Base-by-base conservation (phyloP, 129 eudicot genomes). In the Pseudognaphalium luteoalbum region DNA sequence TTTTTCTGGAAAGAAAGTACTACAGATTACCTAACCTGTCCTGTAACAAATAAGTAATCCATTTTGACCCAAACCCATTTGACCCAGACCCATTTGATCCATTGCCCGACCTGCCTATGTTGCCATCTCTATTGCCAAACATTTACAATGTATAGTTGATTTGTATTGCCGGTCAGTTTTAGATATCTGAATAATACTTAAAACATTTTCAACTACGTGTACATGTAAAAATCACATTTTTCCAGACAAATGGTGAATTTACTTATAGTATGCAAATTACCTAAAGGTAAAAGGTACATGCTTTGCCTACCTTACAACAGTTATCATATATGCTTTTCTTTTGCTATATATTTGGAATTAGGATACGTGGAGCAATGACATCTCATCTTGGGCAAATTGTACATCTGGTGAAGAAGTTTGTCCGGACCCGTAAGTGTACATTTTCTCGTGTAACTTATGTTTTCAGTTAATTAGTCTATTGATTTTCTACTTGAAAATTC, bases 361-460 rank as follows among this genome's bases (percentile, higher is more conserved):
- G 99, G 94, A 86, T 73, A 83, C 63, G 20, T 85, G 97, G 97
- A 73, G 79, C 66, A 62, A 78, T 70, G 93, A 86, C 60, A 56
- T 83, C 58, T 44, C 76, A 61, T 78, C 90, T 44, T 78, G 87
- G 92, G 84, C 71, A 62, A 85, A 80, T 75, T 95, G 99, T 85
- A 77, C 80, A 25, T 78, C 85, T 20, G 79, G 85, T 73, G 76
- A 78, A 12, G 86, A 86, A 52, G 99, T 80, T 85, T 95, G 99
- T 82, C 96, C 99, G 1, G 90, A 91, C 47, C 89, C 94, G 99
- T 95, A 85, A 87, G 96, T 86, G 39, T 81, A 58, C 54, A 63
- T 7, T 65, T 28, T 68, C 8, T 21, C 44, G 33, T 71, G 0
- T 9, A 30, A 66, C 56, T 22, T 77, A 2, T 54, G 5, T 51